Evolutionary conservation across 768 basidiomycete genomes (phyloP).

Genomic region (Rhodotorula paludigena): DNA sequence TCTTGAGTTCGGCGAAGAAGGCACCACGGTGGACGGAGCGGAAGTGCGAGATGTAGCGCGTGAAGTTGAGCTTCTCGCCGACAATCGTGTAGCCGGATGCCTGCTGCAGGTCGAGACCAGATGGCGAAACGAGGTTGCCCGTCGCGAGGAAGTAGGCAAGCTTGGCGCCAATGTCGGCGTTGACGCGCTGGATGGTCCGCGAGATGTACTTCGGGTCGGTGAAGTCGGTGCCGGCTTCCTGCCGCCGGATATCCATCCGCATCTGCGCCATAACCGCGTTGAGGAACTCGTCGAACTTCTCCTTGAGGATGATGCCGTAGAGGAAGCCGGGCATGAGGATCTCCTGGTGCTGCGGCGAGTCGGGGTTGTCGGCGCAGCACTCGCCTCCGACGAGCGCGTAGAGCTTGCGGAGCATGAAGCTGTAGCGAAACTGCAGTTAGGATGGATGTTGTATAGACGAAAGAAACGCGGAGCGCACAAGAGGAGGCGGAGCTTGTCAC

Average conservation of each 20-base stretch:
- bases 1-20: constrained; percentile 98
- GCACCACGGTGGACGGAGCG: constrained; percentile 97
- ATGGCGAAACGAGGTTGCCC: constrained; percentile 88
- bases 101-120: constrained; percentile 94
- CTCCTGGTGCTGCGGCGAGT: constrained; percentile 98
- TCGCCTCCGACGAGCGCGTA: constrained; percentile 83
- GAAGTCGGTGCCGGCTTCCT: constrained; percentile 75
- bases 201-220: constrained; percentile 76
- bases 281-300: constrained; percentile 84
- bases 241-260: constrained; percentile 65
- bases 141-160: constrained; percentile 94
- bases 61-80: constrained; percentile 97
- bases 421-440: constrained; percentile 45
- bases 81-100: constrained; percentile 98
- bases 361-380: constrained; percentile 91
- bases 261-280: constrained; percentile 60
- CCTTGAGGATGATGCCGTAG: constrained; percentile 97
- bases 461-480: constrained; percentile 58
- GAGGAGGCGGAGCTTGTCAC: constrained; percentile 92
- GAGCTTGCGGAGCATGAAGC: constrained; percentile 95
- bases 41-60: constrained; percentile 97
- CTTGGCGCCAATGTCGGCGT: constrained; percentile 85
- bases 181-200: constrained; percentile 68
- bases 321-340: constrained; percentile 86
- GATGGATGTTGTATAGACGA: not conserved